phyloP scores from a whole-genome alignment of 2,329 filamentous ascomycete species.

The Tolypocladium ophioglossoides region DNA sequence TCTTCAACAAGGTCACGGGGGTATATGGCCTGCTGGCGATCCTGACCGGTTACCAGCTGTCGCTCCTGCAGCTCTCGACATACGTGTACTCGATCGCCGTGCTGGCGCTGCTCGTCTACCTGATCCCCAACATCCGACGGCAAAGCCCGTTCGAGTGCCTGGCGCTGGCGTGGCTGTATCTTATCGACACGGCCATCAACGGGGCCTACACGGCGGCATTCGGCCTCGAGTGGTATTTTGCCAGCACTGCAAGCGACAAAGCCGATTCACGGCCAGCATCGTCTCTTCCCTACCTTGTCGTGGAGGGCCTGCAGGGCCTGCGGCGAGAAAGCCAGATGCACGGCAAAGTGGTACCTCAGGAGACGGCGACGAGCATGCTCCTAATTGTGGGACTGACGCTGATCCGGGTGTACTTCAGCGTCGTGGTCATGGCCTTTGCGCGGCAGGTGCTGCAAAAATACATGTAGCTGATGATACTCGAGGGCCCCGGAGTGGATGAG shows the following conservation, averaged over 20 bases:
- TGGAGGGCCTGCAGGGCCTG: conserved; percentile 22
- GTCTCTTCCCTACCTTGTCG: conserved; percentile 15
- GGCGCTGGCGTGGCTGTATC: conserved; percentile 74
- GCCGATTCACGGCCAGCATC: conserved; percentile 10
- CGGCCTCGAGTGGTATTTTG: conserved; percentile 75
- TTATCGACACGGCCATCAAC: conserved; percentile 74
- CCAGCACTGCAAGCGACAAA: conserved; percentile 40
- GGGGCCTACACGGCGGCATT: conserved; percentile 73
- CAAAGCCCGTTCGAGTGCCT: conserved; percentile 72
- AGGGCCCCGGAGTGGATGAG: conserved; percentile 33
- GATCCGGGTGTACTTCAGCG: conserved; percentile 70
- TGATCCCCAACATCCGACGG: conserved; percentile 70
- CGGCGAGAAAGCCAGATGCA: conserved; percentile 21
- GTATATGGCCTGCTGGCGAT: conserved; percentile 85
- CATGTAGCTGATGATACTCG: conserved; percentile 35
- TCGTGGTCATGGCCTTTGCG: conserved; percentile 77
- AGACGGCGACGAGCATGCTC: conserved; percentile 63
- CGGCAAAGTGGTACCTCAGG: conserved; percentile 35
- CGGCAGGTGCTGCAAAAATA: conserved; percentile 65
- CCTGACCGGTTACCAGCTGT: conserved; percentile 76
- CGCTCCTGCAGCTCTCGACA: conserved; percentile 75
- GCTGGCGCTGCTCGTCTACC: conserved; percentile 55
- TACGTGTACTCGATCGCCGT: conserved; percentile 78
- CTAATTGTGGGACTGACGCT: conserved; percentile 65
- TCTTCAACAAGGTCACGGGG: conserved; percentile 88